These are phyloP conservation scores for Cercospora sp. DNA, from an alignment of 2,329 filamentous ascomycete genomes.

Conservation along the genomic window DNA sequence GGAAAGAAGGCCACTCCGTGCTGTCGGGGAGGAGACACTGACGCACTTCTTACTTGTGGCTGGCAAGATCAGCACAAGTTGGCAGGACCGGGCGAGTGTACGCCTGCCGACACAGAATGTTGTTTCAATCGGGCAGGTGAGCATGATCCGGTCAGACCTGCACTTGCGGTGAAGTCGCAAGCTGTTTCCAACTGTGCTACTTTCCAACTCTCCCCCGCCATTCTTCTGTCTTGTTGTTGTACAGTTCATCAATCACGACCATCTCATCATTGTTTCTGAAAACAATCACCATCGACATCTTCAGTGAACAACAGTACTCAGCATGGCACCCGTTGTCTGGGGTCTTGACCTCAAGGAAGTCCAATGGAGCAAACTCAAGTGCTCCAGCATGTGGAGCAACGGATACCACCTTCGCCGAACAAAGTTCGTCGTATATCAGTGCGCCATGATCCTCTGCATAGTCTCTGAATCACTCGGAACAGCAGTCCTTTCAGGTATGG, in stretches of 20 bases:
- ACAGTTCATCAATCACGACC: background rate
- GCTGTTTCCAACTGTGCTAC: background rate
- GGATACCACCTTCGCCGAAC: slow-evolving; percentile 56
- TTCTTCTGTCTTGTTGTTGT: background rate
- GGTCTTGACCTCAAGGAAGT: slow-evolving; percentile 59
- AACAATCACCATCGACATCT: background rate
- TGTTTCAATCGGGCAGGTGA: background rate
- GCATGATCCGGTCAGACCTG: background rate
- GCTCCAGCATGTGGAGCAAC: slow-evolving; percentile 57
- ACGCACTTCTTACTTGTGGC: background rate
- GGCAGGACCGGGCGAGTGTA: background rate
- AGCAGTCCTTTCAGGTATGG: slow-evolving; percentile 54
- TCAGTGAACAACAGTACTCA: background rate
- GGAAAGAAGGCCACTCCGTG: background rate
- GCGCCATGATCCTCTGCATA: slow-evolving; percentile 59
- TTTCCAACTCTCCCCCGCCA: background rate
- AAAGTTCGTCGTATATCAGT: slow-evolving; percentile 62
- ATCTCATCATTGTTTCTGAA: background rate
- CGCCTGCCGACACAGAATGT: background rate
- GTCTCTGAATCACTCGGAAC: slow-evolving; percentile 59
- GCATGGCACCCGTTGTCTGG: slow-evolving; percentile 53
- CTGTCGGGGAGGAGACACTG: background rate
- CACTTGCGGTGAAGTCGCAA: background rate
- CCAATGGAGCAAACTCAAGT: slow-evolving; percentile 60
- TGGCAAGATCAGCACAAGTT: background rate